phyloP scores from a whole-genome alignment of 441 rosid genomes.

The Populus hybrid region DNA sequence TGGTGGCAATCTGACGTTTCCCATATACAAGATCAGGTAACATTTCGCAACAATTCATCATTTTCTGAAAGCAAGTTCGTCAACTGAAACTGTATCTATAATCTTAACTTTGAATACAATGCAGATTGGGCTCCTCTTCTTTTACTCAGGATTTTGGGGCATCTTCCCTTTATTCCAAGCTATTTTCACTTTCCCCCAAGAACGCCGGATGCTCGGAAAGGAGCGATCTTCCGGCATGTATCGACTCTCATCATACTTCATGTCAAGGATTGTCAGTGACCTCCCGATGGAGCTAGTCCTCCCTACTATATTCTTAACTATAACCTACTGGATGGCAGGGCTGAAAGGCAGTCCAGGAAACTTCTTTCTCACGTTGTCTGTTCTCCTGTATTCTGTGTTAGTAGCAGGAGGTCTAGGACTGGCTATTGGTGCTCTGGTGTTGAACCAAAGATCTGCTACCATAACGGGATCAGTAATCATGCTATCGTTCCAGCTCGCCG shows the following conservation, averaged over 20 bases:
- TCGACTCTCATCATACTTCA: slow-evolving; percentile 64
- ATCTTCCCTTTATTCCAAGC: slow-evolving; percentile 70
- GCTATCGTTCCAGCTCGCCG: slow-evolving; percentile 36
- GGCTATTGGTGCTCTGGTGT: slow-evolving; percentile 50
- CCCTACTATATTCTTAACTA: slow-evolving; percentile 44
- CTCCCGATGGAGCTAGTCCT: slow-evolving; percentile 72
- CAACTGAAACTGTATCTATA: background rate
- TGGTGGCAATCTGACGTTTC: slow-evolving; percentile 50
- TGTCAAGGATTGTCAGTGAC: slow-evolving; percentile 50
- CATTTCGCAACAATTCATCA: background rate
- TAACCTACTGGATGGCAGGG: slow-evolving; percentile 79
- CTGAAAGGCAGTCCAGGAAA: slow-evolving; percentile 32
- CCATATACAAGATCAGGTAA: slow-evolving; percentile 70
- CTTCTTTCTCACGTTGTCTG: slow-evolving; percentile 44
- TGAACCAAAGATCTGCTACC: slow-evolving; percentile 44
- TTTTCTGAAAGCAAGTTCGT: background rate
- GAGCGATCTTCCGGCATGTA: slow-evolving; percentile 85
- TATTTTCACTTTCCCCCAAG: slow-evolving; percentile 76
- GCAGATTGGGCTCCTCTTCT: slow-evolving; percentile 81
- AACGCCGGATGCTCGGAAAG: slow-evolving; percentile 68
- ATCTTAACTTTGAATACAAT: background rate
- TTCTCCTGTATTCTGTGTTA: slow-evolving; percentile 35
- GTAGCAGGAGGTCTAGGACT: slow-evolving; percentile 52
- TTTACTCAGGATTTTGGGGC: slow-evolving; percentile 59
- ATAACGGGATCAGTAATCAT: slow-evolving; percentile 37